Base-by-base conservation (phyloP, 345 rosid species). In the Eucalyptus paniculata region DNA sequence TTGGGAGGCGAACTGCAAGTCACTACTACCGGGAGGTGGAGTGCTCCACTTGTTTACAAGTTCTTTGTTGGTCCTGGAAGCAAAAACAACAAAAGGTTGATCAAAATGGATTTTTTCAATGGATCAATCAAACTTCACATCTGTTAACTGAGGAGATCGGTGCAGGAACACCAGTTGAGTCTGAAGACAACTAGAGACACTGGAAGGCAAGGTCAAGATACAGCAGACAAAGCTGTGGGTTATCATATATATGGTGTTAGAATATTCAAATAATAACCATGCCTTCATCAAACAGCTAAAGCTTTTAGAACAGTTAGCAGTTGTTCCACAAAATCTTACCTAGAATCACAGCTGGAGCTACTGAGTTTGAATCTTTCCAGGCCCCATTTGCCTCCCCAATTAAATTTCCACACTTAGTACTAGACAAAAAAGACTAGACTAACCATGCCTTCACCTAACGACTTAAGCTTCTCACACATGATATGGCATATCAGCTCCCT, bases 1-100 rank as follows among this genome's bases (percentile, higher is more conserved):
- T 13, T 91, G 93, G 85, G 94, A 93, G 15, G 92, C 90, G 88
- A 96, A 97, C 86, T 90, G 92, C 91, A 97, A 83, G 32, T 94
- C 97, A 53, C 67, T 94, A 34, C 96, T 95, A 82, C 92, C 93
- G 1, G 89, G 87, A 37, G 90, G 88, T 15, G 97, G 96, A 86
- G 81, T 69, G 89, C 95, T 94, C 87, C 93, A 42, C 89, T 91
- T 93, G 91, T 81, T 94, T 15, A 92, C 95, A 30, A 93, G 88
- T 51, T 94, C 92, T 30, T 89, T 62, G 90, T 95, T 96, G 58
- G 89, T 92, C 92, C 99, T 96, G 86, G 62, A 54, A 89, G 21
- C 28, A 21, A 69, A 44, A 54, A 34, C 51, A 42, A 32, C 30
- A 26, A 42, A 5, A 62, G 44, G 60, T 44, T 7, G 16, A 82